Percentiles rank a stretch among this genome's conserved stretches.
These are phyloP conservation scores for Raffaelea deltoideospora DNA, from an alignment of 2,329 filamentous ascomycete species.

Conservation along the genomic window DNA sequence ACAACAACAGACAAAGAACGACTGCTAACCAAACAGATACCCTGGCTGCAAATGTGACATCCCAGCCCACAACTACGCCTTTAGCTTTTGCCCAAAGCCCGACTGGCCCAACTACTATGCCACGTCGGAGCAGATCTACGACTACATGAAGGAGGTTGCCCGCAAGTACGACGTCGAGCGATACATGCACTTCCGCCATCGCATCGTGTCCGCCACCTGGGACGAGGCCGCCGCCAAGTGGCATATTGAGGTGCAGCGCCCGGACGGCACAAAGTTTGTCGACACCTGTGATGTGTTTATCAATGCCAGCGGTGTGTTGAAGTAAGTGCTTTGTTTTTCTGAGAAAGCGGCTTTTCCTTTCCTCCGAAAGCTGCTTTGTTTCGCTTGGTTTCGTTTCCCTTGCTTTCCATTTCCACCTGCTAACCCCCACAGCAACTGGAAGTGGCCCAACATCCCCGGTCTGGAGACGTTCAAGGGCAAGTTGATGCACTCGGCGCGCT, in stretches of 20 bases:
- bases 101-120: conserved; percentile 8
- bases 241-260: conserved; percentile 1
- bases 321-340: too few relatives aligned
- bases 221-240: conserved; percentile 6
- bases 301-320: conserved; percentile 31
- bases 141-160: conserved; percentile 5
- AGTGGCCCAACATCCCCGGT: conserved; percentile 20
- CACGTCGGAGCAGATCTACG: conserved; percentile 4
- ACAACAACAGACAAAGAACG: too few relatives aligned
- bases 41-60: conserved; percentile 11
- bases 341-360: too few relatives aligned
- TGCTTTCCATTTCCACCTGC: too few relatives aligned
- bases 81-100: conserved; percentile 8
- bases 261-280: neutral
- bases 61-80: conserved; percentile 8
- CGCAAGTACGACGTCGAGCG: conserved; percentile 3
- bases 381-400: too few relatives aligned
- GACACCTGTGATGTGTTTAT: conserved; percentile 29
- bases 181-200: conserved; percentile 5
- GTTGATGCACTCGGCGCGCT: conserved; percentile 8
- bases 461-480: conserved; percentile 6
- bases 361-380: too few relatives aligned
- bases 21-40: too few relatives aligned
- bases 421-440: conserved; percentile 33
- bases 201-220: conserved; percentile 4